A percentile compares a stretch with the other conserved stretches of the same genome.
These are phyloP conservation scores for Zalaria sp. DNA, from an alignment of 2,329 filamentous ascomycete species.

Conservation along the genomic window DNA sequence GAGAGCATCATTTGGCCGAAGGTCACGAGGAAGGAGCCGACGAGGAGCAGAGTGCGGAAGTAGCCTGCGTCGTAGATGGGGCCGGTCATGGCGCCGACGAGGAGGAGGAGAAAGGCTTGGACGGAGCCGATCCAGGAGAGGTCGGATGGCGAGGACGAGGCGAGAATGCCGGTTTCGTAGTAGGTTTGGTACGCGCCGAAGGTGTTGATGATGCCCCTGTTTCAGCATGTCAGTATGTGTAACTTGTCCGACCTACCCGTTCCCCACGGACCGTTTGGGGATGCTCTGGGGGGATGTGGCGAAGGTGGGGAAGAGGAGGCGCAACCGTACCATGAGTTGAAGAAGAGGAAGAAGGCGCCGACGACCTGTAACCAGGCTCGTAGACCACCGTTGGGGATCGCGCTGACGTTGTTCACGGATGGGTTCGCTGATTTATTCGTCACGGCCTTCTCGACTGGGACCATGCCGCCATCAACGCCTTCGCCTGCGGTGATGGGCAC, in stretches of 20 bases:
- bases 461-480: constrained; percentile 1
- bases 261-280: too few relatives aligned
- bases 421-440: constrained; percentile 11
- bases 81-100: constrained; percentile 31
- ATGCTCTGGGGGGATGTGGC: background rate
- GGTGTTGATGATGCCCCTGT: constrained; percentile 25
- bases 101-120: constrained; percentile 32
- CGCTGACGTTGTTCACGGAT: constrained; percentile 26
- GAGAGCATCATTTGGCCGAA: constrained; percentile 39
- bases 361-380: constrained; percentile 34
- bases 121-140: constrained; percentile 37
- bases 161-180: constrained; percentile 29
- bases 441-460: constrained; percentile 1
- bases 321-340: constrained; percentile 33
- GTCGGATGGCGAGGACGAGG: constrained; percentile 23
- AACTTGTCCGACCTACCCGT: too few relatives aligned
- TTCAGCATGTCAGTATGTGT: background rate
- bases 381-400: constrained; percentile 31
- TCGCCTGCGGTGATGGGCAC: background rate
- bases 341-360: constrained; percentile 31
- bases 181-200: constrained; percentile 36
- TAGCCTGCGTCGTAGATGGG: constrained; percentile 37
- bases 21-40: constrained; percentile 30
- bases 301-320: too few relatives aligned
- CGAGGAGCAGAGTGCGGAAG: constrained; percentile 26